A percentile compares a stretch with the other conserved stretches of the same genome.
These are phyloP conservation scores for Pulveroboletus sp. DNA, from an alignment of 768 basidiomycete genomes.

Conservation along the genomic window DNA sequence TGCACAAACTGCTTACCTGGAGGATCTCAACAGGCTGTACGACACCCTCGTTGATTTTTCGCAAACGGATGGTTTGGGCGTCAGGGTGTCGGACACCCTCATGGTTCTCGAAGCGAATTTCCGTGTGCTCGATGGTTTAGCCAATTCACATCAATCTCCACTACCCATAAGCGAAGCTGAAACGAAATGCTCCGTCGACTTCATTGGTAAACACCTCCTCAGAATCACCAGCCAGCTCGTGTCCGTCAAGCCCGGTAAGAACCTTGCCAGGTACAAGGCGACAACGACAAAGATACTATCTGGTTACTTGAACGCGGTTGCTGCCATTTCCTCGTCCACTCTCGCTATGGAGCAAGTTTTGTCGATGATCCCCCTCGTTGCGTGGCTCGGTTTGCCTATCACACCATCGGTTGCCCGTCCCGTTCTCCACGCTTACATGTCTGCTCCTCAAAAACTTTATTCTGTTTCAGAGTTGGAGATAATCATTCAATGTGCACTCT, in stretches of 20 bases:
- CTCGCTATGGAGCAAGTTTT: slow-evolving; percentile 6
- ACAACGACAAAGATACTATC: slow-evolving; percentile 14
- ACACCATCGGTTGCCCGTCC: slow-evolving; percentile 33
- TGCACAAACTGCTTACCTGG: slow-evolving; percentile 36
- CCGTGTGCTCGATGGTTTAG: slow-evolving; percentile 25
- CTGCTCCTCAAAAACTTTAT: slow-evolving; percentile 33
- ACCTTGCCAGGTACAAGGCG: slow-evolving; percentile 14
- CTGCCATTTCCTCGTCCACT: background rate
- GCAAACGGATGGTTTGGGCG: slow-evolving; percentile 30
- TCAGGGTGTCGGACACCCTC: slow-evolving; percentile 36
- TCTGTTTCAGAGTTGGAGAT: slow-evolving; percentile 39
- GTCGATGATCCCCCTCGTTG: slow-evolving; percentile 28
- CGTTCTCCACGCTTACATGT: slow-evolving; percentile 44
- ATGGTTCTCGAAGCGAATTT: slow-evolving; percentile 44
- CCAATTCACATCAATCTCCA: background rate
- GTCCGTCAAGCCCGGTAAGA: slow-evolving; percentile 12
- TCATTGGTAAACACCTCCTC: slow-evolving; percentile 22
- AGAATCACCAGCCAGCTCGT: slow-evolving; percentile 1
- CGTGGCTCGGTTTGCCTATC: slow-evolving; percentile 31
- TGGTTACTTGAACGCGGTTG: slow-evolving; percentile 15
- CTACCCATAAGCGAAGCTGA: slow-evolving; percentile 2
- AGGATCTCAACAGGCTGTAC: slow-evolving; percentile 55
- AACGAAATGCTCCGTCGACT: slow-evolving; percentile 19
- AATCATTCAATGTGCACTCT: slow-evolving; percentile 38
- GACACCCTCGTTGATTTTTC: slow-evolving; percentile 34